Percentiles rank a stretch among this genome's conserved stretches.
Conservation (phyloP, 1,284 basidiomycete species). For the Xerocomus amazonicus region DNA sequence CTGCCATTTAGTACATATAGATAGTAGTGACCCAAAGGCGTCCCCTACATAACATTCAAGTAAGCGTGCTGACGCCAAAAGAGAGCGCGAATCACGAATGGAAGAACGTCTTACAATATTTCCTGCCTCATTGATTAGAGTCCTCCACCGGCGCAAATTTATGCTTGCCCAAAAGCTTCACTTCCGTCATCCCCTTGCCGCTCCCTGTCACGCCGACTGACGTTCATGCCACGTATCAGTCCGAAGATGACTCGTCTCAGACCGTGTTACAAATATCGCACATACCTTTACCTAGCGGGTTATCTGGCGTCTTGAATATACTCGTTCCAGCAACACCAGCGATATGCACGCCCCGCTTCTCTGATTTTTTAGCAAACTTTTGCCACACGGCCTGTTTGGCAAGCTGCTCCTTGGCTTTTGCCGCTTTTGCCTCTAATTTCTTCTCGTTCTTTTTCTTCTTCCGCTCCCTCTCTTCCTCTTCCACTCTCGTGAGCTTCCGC, state of each 20-base stretch:
- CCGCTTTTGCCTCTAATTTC: slow-evolving; percentile 82
- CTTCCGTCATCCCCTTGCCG: slow-evolving; percentile 89
- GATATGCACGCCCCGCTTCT: slow-evolving; percentile 92
- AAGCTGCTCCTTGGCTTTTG: slow-evolving; percentile 87
- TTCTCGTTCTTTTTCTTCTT: slow-evolving; percentile 98
- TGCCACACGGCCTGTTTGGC: slow-evolving; percentile 93
- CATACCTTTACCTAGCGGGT: slow-evolving; percentile 82
- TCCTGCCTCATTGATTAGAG: slow-evolving; percentile 17
- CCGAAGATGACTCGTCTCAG: background rate
- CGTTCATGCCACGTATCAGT: slow-evolving; percentile 23
- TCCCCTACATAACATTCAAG: slow-evolving; percentile 5
- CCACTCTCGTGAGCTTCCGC: slow-evolving; percentile 74
- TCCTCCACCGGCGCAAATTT: slow-evolving; percentile 64
- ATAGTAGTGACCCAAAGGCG: slow-evolving; percentile 14
- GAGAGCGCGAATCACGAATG: background rate
- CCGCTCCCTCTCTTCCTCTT: slow-evolving; percentile 86
- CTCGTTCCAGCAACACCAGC: slow-evolving; percentile 85
- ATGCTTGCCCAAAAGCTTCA: slow-evolving; percentile 71
- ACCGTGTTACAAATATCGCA: background rate
- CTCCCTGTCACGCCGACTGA: slow-evolving; percentile 93
- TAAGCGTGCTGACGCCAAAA: slow-evolving; percentile 6
- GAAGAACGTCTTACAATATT: no score
- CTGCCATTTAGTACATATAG: slow-evolving; percentile 27
- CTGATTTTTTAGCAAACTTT: slow-evolving; percentile 95
- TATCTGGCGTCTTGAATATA: slow-evolving; percentile 96